phyloP scores from a whole-genome alignment of 768 basidiomycete genomes.

The Tylopilus sp. region DNA sequence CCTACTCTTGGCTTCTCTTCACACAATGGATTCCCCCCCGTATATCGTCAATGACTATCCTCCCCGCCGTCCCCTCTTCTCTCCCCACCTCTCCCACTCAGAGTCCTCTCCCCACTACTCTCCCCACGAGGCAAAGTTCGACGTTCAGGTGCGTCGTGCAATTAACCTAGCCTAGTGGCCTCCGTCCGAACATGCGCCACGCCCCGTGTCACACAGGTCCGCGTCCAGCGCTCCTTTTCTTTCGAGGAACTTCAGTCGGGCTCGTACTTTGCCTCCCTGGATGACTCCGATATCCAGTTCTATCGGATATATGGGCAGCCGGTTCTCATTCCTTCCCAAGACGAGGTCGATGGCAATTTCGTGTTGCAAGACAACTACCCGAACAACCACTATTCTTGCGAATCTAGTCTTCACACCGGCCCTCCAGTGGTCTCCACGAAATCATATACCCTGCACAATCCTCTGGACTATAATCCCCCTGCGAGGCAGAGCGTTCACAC shows the following conservation, averaged over 20 bases:
- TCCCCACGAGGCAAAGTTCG: constrained; percentile 21
- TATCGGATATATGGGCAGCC: constrained; percentile 32
- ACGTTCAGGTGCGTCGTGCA: constrained; percentile 17
- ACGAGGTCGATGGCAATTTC: constrained; percentile 22
- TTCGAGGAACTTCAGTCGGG: constrained; percentile 35
- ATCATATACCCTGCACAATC: constrained; percentile 28
- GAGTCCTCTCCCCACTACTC: neutral
- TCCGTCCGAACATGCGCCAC: neutral
- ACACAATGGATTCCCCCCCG: constrained; percentile 12
- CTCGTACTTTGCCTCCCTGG: constrained; percentile 26
- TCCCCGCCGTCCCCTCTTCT: neutral
- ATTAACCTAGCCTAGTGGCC: neutral
- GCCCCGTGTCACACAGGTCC: constrained; percentile 17
- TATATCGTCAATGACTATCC: neutral
- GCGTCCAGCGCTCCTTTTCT: constrained; percentile 29
- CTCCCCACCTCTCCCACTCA: neutral
- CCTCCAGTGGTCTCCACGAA: constrained; percentile 15
- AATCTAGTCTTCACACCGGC: constrained; percentile 3
- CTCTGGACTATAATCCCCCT: constrained; percentile 23
- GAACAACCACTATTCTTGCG: neutral
- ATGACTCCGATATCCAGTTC: constrained; percentile 33
- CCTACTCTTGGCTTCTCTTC: constrained; percentile 8
- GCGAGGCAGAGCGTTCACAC: neutral
- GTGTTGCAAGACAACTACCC: constrained; percentile 11
- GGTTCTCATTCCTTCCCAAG: constrained; percentile 26